Conservation (phyloP, 306 rosid species). For the Vachellia collinsii region DNA sequence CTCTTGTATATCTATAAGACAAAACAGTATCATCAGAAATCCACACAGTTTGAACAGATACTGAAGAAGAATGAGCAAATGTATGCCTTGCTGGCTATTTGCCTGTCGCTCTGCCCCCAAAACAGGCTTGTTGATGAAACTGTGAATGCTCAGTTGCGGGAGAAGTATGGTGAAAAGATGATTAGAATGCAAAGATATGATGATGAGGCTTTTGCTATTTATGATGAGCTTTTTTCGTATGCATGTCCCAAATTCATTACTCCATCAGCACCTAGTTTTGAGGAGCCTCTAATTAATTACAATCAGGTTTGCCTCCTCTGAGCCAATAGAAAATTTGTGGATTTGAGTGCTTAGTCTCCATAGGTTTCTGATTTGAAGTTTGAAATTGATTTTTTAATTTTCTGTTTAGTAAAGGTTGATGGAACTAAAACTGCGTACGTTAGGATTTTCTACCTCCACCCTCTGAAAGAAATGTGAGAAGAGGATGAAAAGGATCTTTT, state of each 20-base stretch:
- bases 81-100: constrained; percentile 97
- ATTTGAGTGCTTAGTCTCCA: neutral
- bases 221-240: constrained; percentile 97
- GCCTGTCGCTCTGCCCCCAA: constrained; percentile 95
- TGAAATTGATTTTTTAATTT: neutral
- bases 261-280: constrained; percentile 93
- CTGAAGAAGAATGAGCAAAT: constrained; percentile 97
- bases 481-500: constrained; percentile 3
- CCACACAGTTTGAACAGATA: constrained; percentile 95
- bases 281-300: constrained; percentile 91
- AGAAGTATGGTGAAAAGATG: constrained; percentile 99
- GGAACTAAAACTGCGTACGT: neutral
- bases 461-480: neutral
- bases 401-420: neutral
- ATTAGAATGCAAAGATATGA: constrained; percentile 90
- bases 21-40: constrained; percentile 86
- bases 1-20: constrained; percentile 76
- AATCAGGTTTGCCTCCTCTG: constrained; percentile 71
- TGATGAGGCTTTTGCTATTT: constrained; percentile 92
- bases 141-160: constrained; percentile 89
- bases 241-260: constrained; percentile 99
- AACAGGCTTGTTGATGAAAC: constrained; percentile 92
- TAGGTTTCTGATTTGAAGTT: constrained; percentile 25
- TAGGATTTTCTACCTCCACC: neutral
- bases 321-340: neutral